Percentiles rank a stretch among this genome's conserved stretches.
Evolutionary conservation across 2,329 filamentous ascomycete genomes (phyloP).

Genomic region (Elsinoe necatrix): DNA sequence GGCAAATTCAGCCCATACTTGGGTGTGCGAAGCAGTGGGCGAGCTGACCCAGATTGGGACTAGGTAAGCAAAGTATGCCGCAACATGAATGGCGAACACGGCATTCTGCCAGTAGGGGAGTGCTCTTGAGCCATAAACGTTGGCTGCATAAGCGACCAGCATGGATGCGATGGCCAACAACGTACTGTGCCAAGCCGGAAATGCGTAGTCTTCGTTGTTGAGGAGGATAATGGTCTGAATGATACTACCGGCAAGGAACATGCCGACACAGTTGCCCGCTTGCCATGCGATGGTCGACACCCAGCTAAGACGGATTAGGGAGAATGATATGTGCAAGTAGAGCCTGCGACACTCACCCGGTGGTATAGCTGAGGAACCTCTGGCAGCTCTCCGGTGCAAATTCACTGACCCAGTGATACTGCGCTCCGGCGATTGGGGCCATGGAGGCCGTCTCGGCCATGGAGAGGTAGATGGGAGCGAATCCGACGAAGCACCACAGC

Average conservation of each 20-base stretch:
- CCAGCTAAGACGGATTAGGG: conserved; percentile 28
- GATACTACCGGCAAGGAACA: neutral
- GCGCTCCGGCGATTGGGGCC: conserved; percentile 27
- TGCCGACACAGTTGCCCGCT: conserved; percentile 27
- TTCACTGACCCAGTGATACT: conserved; percentile 22
- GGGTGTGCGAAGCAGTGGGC: conserved; percentile 33
- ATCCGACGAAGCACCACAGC: conserved; percentile 23
- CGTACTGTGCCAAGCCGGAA: neutral
- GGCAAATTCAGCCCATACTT: conserved; percentile 41
- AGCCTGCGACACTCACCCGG: conserved; percentile 23
- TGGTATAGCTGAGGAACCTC: conserved; percentile 21
- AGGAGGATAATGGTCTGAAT: conserved; percentile 1
- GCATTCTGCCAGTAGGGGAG: conserved; percentile 41
- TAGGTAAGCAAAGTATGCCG: conserved; percentile 46
- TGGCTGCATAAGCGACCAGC: neutral
- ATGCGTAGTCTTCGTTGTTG: conserved; percentile 4
- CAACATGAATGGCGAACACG: conserved; percentile 43
- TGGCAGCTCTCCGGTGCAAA: conserved; percentile 18
- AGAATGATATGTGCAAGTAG: too few species aligned
- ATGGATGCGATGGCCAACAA: neutral
- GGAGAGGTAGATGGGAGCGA: conserved; percentile 22
- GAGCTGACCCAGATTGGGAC: conserved; percentile 39
- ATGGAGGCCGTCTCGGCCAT: conserved; percentile 30
- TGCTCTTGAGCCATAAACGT: neutral
- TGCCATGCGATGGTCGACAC: conserved; percentile 32